phyloP scores from a whole-genome alignment of 495 filamentous ascomycete genomes.

The Amniculicola lignicola region DNA sequence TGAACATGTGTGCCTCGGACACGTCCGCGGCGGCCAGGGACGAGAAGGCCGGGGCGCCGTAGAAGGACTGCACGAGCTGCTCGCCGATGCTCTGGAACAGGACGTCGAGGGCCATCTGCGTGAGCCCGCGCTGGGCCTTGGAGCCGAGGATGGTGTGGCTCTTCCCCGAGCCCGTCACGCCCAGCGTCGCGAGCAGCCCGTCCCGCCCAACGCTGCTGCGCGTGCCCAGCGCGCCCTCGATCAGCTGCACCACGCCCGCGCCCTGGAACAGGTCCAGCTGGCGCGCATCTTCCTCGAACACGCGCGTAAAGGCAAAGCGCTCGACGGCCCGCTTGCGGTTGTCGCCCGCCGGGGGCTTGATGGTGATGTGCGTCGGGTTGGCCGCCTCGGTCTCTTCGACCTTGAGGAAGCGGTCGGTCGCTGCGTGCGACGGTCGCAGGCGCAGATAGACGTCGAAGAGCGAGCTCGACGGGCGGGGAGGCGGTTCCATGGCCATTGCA shows the following conservation, averaged over 20 bases:
- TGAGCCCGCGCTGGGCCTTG: conserved; percentile 78
- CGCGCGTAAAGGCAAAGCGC: conserved; percentile 88
- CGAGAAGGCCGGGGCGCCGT: conserved; percentile 59
- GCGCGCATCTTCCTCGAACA: conserved; percentile 80
- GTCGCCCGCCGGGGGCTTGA: conserved; percentile 76
- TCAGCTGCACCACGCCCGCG: conserved; percentile 67
- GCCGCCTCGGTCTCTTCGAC: conserved; percentile 59
- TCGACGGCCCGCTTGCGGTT: conserved; percentile 77
- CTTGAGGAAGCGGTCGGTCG: conserved; percentile 60
- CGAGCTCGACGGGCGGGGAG: conserved; percentile 48
- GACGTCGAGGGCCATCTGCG: conserved; percentile 85
- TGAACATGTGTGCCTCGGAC: conserved; percentile 78
- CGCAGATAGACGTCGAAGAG: conserved; percentile 93
- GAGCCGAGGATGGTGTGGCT: conserved; percentile 96
- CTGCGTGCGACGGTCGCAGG: conserved; percentile 65
- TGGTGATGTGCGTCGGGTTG: conserved; percentile 75
- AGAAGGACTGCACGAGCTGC: conserved; percentile 58
- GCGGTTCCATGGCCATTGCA: conserved; percentile 37
- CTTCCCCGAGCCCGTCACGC: conserved; percentile 96
- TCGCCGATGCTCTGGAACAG: conserved; percentile 74
- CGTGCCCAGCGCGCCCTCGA: conserved; percentile 72
- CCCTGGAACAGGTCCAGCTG: conserved; percentile 88
- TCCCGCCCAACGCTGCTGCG: conserved; percentile 74
- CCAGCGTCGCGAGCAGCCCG: conserved; percentile 85
- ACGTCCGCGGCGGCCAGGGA: conserved; percentile 73